Evolutionary conservation across 2,329 filamentous ascomycete genomes (phyloP), one percentile per base, ranked within the genome.

Genomic region (Aspergillus ochraceus): DNA sequence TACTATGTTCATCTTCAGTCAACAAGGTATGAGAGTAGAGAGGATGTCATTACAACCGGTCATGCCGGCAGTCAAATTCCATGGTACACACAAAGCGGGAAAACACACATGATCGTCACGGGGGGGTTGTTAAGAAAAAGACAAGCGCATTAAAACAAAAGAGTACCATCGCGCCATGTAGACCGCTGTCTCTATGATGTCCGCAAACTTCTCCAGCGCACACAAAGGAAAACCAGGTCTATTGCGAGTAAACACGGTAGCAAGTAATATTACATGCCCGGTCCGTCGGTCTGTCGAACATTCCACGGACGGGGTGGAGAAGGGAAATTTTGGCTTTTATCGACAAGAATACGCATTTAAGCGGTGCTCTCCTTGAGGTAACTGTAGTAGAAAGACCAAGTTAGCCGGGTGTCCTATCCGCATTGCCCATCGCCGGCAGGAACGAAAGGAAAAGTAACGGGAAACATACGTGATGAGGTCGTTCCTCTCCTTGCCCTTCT

Each of bases 401-500:
- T 71, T 61, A 72, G 66, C 56, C 12, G 10, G 46, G 14, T 29
- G 6, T 17, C 1, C 8, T 0, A 24, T 22, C n/a, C 20, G 29
- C 20, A 39, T 5, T 11, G 39, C 10, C 14, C 10, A 8, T n/a
- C 19, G 17, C 20, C 22, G 2, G 2, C 3, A 45, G 42, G 26
- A 47, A 42, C 24, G 22, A 22, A 26, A 36, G 32, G 14, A 1
- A 36, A 14, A 11, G 10, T 4, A 14, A 14, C 12, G 14, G 11
- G 8, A 50, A 64, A 86, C 90, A 74, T 90, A 94, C 90, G 92
- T 92, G 88, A 99, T 97, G 75, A 99, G 86, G 82, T 99, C 94
- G 81, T 98, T 97, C 80, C 95, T 88, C 85, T 98, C 95, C 91
- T 98, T 98, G 78, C 88, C 87, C 91, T 99, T 99, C 93, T 99